A percentile compares a stretch with the other conserved stretches of the same genome.
Evolutionary conservation across 73 alveolate genomes (phyloP).

Genomic region (Symbiodinium natans): DNA sequence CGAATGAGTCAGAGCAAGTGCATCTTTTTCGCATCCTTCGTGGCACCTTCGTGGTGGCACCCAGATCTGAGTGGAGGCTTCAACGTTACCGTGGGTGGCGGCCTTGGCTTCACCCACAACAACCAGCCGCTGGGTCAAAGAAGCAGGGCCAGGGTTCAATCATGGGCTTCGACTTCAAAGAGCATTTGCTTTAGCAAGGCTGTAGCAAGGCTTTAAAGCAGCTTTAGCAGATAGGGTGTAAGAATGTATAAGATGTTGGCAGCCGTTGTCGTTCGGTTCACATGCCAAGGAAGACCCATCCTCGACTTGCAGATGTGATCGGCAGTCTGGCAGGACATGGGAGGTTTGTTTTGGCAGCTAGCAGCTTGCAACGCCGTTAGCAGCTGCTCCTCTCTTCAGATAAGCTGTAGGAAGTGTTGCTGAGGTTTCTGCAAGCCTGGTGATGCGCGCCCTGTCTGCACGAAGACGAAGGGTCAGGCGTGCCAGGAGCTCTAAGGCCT

Average conservation of each 20-base stretch:
- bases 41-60: neutral
- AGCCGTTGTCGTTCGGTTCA: no score
- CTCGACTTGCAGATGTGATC: slow-evolving; percentile 88
- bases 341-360: no score
- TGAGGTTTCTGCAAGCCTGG: slow-evolving; percentile 91
- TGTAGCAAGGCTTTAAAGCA: no score
- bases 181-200: no score
- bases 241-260: no score
- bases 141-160: no score
- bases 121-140: slow-evolving; percentile 7
- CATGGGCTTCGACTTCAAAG: no score
- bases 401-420: no score
- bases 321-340: neutral
- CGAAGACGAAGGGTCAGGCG: neutral
- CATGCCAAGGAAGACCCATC: slow-evolving; percentile 68
- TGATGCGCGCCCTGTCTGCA: slow-evolving; percentile 25
- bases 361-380: neutral
- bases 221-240: no score
- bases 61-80: slow-evolving; percentile 17
- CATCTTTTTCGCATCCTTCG: no score
- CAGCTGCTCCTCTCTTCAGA: neutral
- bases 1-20: no score
- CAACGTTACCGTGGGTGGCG: slow-evolving; percentile 94
- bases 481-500: no score
- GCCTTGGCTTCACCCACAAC: slow-evolving; percentile 91